Evolutionary conservation across 345 rosid genomes (phyloP).

Genomic region (Populus davidiana): DNA sequence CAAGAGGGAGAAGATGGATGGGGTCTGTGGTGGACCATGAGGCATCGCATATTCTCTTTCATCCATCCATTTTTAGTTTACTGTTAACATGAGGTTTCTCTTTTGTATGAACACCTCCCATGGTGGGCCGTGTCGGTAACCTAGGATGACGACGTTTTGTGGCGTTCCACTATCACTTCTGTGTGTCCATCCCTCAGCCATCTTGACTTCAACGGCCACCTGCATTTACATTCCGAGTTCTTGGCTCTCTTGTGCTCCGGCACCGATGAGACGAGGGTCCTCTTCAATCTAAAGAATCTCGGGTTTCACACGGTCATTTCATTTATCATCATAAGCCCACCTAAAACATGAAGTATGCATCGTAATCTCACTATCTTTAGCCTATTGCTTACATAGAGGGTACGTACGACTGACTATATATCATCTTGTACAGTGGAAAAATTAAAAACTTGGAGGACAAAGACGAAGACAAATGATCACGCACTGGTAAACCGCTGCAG

Average conservation of each 20-base stretch:
- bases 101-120: constrained; percentile 23
- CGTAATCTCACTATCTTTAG: background rate
- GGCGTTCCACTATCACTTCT: constrained; percentile 29
- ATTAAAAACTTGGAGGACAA: too few relatives aligned
- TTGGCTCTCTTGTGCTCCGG: too few relatives aligned
- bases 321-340: background rate
- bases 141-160: constrained; percentile 47
- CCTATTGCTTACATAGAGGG: background rate
- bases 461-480: too few relatives aligned
- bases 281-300: background rate
- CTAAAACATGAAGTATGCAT: background rate
- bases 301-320: background rate
- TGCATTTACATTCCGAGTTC: background rate
- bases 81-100: background rate
- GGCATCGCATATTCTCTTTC: constrained; percentile 9
- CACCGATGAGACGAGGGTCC: too few relatives aligned
- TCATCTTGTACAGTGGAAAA: too few relatives aligned
- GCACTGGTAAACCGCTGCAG: too few relatives aligned
- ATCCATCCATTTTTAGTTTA: background rate
- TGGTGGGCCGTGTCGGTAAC: constrained; percentile 41
- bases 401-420: too few relatives aligned
- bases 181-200: background rate
- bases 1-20: too few relatives aligned
- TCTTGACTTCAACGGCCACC: background rate
- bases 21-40: background rate